These are phyloP conservation scores for Candida pseudofarinosa DNA, from an alignment of 805 yeast species.

Conservation along the genomic window DNA sequence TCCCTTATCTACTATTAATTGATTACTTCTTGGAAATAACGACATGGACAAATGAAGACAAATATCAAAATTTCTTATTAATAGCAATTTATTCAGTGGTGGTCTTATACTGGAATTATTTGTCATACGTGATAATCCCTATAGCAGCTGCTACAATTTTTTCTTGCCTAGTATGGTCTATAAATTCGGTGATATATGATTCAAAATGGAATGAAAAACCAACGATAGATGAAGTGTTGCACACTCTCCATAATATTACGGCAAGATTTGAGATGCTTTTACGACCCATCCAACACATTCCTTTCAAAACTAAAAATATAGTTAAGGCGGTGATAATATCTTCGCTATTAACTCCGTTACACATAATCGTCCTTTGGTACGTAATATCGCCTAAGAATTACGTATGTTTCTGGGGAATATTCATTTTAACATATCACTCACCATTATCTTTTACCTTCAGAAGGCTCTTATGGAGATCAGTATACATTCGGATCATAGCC, in stretches of 20 bases:
- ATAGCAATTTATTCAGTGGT: conserved; percentile 35
- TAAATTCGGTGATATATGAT: conserved; percentile 39
- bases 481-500: conserved; percentile 34
- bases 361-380: conserved; percentile 30
- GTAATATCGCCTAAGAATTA: conserved; percentile 30
- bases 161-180: conserved; percentile 43
- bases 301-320: conserved; percentile 22
- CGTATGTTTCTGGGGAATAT: conserved; percentile 34
- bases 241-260: conserved; percentile 44
- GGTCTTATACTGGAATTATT: conserved; percentile 41
- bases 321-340: conserved; percentile 27
- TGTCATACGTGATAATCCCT: conserved; percentile 38
- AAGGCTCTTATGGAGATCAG: conserved; percentile 48
- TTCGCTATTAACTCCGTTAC: conserved; percentile 40
- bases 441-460: conserved; percentile 46
- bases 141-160: conserved; percentile 29
- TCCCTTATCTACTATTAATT: conserved; percentile 43
- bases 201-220: conserved; percentile 43
- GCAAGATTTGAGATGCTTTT: conserved; percentile 38
- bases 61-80: conserved; percentile 42
- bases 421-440: conserved; percentile 42
- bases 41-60: conserved; percentile 55
- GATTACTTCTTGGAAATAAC: conserved; percentile 43
- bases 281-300: conserved; percentile 34
- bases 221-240: conserved; percentile 50